A percentile compares a stretch with the other conserved stretches of the same genome.
Evolutionary conservation across 805 yeast genomes (phyloP).

Genomic region (Candida easanensis): DNA sequence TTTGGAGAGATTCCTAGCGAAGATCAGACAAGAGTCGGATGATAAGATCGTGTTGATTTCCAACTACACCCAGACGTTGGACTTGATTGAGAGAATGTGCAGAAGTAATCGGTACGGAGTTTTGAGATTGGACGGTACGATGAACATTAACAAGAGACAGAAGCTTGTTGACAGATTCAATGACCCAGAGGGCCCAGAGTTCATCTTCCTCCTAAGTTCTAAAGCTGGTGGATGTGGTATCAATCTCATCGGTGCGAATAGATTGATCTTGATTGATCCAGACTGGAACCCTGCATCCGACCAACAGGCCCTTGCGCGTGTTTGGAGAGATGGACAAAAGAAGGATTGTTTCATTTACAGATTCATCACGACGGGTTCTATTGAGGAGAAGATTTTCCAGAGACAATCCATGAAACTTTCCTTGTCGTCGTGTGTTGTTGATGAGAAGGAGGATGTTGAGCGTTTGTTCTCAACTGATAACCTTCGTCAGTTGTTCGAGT

Average conservation of each 20-base stretch:
- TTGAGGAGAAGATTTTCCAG: slow-evolving; percentile 95
- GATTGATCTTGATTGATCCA: slow-evolving; percentile 81
- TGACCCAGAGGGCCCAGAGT: slow-evolving; percentile 84
- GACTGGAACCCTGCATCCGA: slow-evolving; percentile 99
- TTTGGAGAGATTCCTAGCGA: slow-evolving; percentile 76
- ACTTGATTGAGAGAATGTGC: slow-evolving; percentile 85
- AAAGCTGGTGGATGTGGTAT: slow-evolving; percentile 99
- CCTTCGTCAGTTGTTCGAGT: slow-evolving; percentile 72
- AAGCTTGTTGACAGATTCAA: slow-evolving; percentile 88
- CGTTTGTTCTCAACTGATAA: slow-evolving; percentile 83
- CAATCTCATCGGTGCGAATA: slow-evolving; percentile 92
- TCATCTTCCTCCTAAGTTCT: slow-evolving; percentile 83
- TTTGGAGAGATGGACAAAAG: slow-evolving; percentile 99
- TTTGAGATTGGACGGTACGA: slow-evolving; percentile 86
- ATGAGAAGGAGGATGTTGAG: slow-evolving; percentile 93
- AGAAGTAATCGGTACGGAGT: slow-evolving; percentile 70
- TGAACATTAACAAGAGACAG: slow-evolving; percentile 89
- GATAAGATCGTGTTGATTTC: slow-evolving; percentile 95
- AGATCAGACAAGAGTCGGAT: slow-evolving; percentile 76
- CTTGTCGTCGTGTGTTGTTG: slow-evolving; percentile 93
- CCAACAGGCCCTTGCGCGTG: slow-evolving; percentile 96
- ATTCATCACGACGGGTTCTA: slow-evolving; percentile 90
- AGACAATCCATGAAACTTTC: slow-evolving; percentile 93
- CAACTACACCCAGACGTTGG: slow-evolving; percentile 92
- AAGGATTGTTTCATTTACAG: slow-evolving; percentile 94